Base-by-base conservation (phyloP, 2,329 filamentous ascomycete species). In the Davidsoniella eucalypti region DNA sequence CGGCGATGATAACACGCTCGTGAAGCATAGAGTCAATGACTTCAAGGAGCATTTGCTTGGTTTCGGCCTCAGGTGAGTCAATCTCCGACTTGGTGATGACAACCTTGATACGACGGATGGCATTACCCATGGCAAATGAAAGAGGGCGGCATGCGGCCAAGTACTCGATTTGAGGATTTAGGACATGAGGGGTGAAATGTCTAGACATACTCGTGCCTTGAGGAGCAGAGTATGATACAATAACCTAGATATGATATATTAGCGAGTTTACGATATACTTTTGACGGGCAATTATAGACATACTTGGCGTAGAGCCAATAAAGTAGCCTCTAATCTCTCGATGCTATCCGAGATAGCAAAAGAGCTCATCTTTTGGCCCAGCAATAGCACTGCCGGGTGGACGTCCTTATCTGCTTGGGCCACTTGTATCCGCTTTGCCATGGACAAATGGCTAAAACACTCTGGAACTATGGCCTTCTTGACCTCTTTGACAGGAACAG, bases 41-140 rank as follows among this genome's bases (percentile, higher is more conserved):
- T 44, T 83, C 76, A 61, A 81, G 79, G 10, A 98, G 75, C 23
- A 79, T 70, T 51, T 80, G 74, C 67, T 94, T 95, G 23, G 88
- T 88, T 44, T 85, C 79, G 17, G 77, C 68, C 61, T 98, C 90
- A 26, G 85, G 79, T 1, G 82, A 76, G 57, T 88, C 84, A 39
- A 90, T 87, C 59, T 95, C 87, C 52, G 95, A 81, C 58, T 87
- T 87, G 59, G 86, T 84, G 61, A 98, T 90, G 59, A 87, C 79
- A 44, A 94, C 78, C 69, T 98, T 98, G 46, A 98, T 74, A 73
- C 87, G 90, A 50, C 92, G 79, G 61, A 98, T 94, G 36, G 87
- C 87, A 63, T 96, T 98, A 54, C 92, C 92, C 81, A 96, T 94
- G 55, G 86, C 87, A 65, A 94, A 92, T 57, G 86, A 93, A 67